These are phyloP conservation scores for Tephrocybe sp. DNA, from an alignment of 768 basidiomycete genomes.

Conservation along the genomic window DNA sequence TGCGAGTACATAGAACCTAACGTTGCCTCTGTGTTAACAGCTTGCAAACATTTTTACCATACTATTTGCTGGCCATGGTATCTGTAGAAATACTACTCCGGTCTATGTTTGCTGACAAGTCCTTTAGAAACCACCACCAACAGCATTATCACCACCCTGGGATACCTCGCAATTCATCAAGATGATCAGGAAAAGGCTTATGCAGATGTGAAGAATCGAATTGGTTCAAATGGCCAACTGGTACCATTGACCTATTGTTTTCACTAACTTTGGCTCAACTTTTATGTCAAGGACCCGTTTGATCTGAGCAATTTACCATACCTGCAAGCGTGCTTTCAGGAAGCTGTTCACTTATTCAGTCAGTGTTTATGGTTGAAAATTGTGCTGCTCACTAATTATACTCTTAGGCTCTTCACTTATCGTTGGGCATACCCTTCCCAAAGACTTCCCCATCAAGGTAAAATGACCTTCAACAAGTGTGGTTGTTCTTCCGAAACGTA, in stretches of 20 bases:
- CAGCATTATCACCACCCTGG: slow-evolving; percentile 46
- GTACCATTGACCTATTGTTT: slow-evolving; percentile 18
- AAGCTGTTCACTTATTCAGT: slow-evolving; percentile 30
- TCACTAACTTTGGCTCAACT: background rate
- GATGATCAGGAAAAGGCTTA: slow-evolving; percentile 49
- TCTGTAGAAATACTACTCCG: too few relatives aligned
- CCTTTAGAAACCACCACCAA: slow-evolving; percentile 50
- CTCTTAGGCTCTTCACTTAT: slow-evolving; percentile 20
- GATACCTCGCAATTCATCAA: slow-evolving; percentile 41
- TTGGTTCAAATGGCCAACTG: too few relatives aligned
- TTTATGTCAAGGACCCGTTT: slow-evolving; percentile 15
- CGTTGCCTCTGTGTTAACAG: slow-evolving; percentile 9
- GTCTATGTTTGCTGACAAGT: background rate
- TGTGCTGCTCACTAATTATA: background rate
- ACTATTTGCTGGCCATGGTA: slow-evolving; percentile 27
- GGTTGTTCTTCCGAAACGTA: slow-evolving; percentile 12
- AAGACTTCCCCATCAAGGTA: slow-evolving; percentile 20
- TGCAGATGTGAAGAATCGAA: slow-evolving; percentile 40
- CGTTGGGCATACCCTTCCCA: slow-evolving; percentile 25
- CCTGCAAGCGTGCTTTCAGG: slow-evolving; percentile 27
- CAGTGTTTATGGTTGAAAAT: background rate
- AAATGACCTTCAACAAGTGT: background rate
- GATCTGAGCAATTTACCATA: slow-evolving; percentile 23
- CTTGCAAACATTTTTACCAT: slow-evolving; percentile 24
- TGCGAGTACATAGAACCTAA: background rate